Conservation (phyloP, 2,329 filamentous ascomycete genomes). For the Alternaria panax region DNA sequence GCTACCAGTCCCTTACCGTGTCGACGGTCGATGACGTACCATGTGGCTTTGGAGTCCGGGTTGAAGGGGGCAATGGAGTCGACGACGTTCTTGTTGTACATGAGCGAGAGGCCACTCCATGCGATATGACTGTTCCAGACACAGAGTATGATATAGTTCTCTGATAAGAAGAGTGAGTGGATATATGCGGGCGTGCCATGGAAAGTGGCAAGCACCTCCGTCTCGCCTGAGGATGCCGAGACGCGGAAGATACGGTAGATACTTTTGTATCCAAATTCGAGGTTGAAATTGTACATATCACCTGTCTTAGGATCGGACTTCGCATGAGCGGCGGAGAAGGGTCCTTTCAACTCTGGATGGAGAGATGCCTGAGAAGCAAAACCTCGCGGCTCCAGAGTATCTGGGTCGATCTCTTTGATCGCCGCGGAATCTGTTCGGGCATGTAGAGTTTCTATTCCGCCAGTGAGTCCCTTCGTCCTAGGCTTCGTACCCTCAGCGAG, state of each 20-base stretch:
- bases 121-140: conserved; percentile 71
- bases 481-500: conserved; percentile 20
- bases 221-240: conserved; percentile 68
- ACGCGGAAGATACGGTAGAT: conserved; percentile 75
- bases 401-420: conserved; percentile 70
- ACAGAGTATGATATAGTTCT: conserved; percentile 75
- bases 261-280: conserved; percentile 64
- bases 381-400: conserved; percentile 75
- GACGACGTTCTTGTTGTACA: conserved; percentile 71
- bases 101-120: conserved; percentile 64
- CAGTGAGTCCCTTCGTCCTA: conserved; percentile 38
- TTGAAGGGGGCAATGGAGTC: conserved; percentile 73
- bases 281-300: conserved; percentile 82
- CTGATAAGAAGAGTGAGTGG: conserved; percentile 80
- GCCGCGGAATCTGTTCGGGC: conserved; percentile 66
- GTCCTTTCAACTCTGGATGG: conserved; percentile 73
- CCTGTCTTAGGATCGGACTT: conserved; percentile 75
- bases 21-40: conserved; percentile 77
- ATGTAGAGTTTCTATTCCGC: conserved; percentile 60
- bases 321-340: conserved; percentile 73
- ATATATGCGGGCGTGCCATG: conserved; percentile 70
- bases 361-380: conserved; percentile 66
- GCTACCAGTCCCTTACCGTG: conserved; percentile 70
- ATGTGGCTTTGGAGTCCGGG: conserved; percentile 63
- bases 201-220: conserved; percentile 75